Percentiles rank a stretch among this genome's conserved stretches.
These are phyloP conservation scores for Phanerochaete sordida DNA, from an alignment of 768 basidiomycete species.

Conservation along the genomic window DNA sequence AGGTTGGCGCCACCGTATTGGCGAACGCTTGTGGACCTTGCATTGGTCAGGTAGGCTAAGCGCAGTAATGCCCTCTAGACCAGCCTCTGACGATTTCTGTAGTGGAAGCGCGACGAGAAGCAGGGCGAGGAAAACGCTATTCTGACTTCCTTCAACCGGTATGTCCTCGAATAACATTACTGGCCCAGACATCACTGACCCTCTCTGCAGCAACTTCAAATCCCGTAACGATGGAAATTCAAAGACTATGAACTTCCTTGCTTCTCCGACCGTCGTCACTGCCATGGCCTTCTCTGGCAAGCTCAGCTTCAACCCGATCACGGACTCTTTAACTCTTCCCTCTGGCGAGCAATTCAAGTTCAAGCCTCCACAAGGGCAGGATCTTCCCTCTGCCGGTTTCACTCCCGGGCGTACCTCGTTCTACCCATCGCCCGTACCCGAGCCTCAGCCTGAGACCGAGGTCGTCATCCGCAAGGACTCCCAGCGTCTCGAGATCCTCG, in stretches of 20 bases:
- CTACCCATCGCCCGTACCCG: constrained; percentile 73
- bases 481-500: constrained; percentile 80
- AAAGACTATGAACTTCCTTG: constrained; percentile 95
- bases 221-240: constrained; percentile 96
- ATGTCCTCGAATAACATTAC: constrained; percentile 28
- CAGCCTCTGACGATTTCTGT: not conserved
- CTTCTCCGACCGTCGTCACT: constrained; percentile 94
- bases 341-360: constrained; percentile 84
- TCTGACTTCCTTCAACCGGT: constrained; percentile 93
- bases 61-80: not conserved
- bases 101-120: constrained; percentile 94
- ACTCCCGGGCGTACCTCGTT: constrained; percentile 68
- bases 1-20: constrained; percentile 90
- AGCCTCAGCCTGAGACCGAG: constrained; percentile 70
- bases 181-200: not conserved
- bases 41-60: constrained; percentile 76
- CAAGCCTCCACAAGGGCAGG: constrained; percentile 75
- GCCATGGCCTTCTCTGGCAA: constrained; percentile 96
- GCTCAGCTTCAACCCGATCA: constrained; percentile 90
- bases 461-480: constrained; percentile 77
- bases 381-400: constrained; percentile 83
- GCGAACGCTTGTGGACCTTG: constrained; percentile 99
- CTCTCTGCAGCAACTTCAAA: constrained; percentile 64
- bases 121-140: constrained; percentile 93
- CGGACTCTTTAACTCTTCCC: constrained; percentile 63